These are phyloP conservation scores for Pseudoneurospora amorphoporcata DNA, from an alignment of 495 filamentous ascomycete genomes.

Conservation along the genomic window DNA sequence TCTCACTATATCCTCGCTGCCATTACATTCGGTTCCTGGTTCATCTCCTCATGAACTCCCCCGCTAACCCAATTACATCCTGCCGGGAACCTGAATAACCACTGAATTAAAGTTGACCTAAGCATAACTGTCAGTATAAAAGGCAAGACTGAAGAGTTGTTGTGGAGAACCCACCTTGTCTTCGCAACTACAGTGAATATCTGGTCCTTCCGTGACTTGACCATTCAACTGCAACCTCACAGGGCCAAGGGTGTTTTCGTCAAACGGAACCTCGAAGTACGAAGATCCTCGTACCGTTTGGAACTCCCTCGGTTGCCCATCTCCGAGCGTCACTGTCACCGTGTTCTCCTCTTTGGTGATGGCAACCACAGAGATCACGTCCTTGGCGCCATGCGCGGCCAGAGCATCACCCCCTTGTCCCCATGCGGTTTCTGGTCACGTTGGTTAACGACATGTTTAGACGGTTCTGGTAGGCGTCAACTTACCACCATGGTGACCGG, in stretches of 20 bases:
- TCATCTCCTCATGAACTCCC: neutral
- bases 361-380: conserved; percentile 37
- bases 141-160: neutral
- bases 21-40: neutral
- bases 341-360: conserved; percentile 22
- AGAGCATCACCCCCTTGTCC: conserved; percentile 32
- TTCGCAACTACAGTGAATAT: conserved; percentile 36
- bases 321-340: conserved; percentile 44
- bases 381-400: conserved; percentile 30
- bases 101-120: conserved; percentile 35
- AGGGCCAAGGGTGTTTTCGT: conserved; percentile 31
- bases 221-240: conserved; percentile 43
- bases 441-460: conserved; percentile 2
- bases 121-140: neutral
- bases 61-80: neutral
- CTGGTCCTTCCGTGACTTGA: conserved; percentile 33
- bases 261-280: conserved; percentile 46
- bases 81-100: conserved; percentile 22
- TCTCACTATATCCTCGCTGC: neutral
- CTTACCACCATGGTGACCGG: conserved; percentile 29
- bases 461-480: conserved; percentile 1
- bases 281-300: conserved; percentile 13
- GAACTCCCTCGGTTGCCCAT: conserved; percentile 14
- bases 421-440: conserved; percentile 29
- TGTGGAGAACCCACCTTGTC: conserved; percentile 34